phyloP scores from a whole-genome alignment of 2,329 filamentous ascomycete genomes.

The Claviceps sp. region DNA sequence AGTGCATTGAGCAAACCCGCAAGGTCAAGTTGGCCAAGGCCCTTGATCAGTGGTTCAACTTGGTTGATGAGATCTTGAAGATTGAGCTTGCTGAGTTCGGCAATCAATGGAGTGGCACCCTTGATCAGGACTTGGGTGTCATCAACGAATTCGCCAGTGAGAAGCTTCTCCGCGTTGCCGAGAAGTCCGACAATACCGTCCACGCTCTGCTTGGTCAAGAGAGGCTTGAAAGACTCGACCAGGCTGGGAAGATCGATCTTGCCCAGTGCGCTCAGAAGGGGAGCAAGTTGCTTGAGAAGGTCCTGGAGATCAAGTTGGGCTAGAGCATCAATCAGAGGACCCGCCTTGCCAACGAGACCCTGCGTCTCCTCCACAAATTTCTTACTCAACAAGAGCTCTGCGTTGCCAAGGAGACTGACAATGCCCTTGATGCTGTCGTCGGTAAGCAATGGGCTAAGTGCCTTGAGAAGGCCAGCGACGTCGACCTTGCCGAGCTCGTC shows the following conservation, averaged over 20 bases:
- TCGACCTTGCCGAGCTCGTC: slow-evolving; percentile 17
- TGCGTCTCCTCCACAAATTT: slow-evolving; percentile 20
- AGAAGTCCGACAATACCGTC: slow-evolving; percentile 6
- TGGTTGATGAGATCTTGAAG: neutral
- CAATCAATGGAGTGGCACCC: neutral
- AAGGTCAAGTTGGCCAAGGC: slow-evolving; percentile 16
- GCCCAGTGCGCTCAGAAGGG: slow-evolving; percentile 10
- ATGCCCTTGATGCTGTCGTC: slow-evolving; percentile 18
- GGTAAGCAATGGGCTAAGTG: slow-evolving; percentile 18
- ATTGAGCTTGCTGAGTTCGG: neutral
- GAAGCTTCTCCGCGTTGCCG: neutral
- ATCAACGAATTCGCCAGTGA: neutral
- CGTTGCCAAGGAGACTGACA: slow-evolving; percentile 20
- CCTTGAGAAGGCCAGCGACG: slow-evolving; percentile 15
- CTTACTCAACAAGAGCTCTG: slow-evolving; percentile 17
- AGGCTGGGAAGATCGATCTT: slow-evolving; percentile 19
- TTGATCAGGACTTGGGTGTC: neutral
- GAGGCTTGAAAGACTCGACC: slow-evolving; percentile 14
- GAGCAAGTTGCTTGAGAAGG: slow-evolving; percentile 13
- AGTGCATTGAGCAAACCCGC: slow-evolving; percentile 15
- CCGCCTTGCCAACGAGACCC: slow-evolving; percentile 19
- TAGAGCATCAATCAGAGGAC: slow-evolving; percentile 13
- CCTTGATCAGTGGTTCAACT: neutral
- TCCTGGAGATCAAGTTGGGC: slow-evolving; percentile 8
- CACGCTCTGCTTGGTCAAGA: slow-evolving; percentile 18